A percentile compares a stretch with the other conserved stretches of the same genome.
phyloP scores from a whole-genome alignment of 352 stramenopile species.

The Phytophthora fragariae region DNA sequence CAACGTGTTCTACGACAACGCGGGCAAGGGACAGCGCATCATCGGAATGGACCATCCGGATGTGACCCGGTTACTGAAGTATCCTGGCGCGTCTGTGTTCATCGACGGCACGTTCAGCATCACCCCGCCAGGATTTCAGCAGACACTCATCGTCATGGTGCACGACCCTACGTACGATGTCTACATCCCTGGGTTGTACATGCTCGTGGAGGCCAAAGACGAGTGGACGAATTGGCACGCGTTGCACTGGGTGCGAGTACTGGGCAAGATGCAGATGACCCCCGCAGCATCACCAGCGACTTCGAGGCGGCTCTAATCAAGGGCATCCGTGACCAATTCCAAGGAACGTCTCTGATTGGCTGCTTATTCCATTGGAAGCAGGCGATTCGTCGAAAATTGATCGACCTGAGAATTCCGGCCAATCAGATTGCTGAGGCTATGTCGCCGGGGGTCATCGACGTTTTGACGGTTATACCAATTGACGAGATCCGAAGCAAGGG shows the following conservation, averaged over 20 bases:
- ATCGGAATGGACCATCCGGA: slow-evolving; percentile 6
- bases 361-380: slow-evolving; percentile 18
- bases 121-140: not conserved
- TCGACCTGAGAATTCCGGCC: not conserved
- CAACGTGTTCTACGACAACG: slow-evolving; percentile 3
- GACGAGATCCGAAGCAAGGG: slow-evolving; percentile 8
- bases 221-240: slow-evolving; percentile 17
- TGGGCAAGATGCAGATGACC: slow-evolving; percentile 17
- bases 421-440: slow-evolving; percentile 15
- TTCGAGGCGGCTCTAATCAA: slow-evolving; percentile 7
- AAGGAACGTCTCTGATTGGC: not conserved
- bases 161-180: slow-evolving; percentile 12
- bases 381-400: slow-evolving; percentile 6
- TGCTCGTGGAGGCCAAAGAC: slow-evolving; percentile 6
- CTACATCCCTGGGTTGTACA: not conserved
- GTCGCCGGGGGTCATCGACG: slow-evolving; percentile 2
- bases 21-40: slow-evolving; percentile 2
- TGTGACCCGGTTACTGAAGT: slow-evolving; percentile 3
- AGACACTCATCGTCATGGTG: not conserved
- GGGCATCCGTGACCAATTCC: not conserved
- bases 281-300: slow-evolving; percentile 2
- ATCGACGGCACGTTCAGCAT: slow-evolving; percentile 10
- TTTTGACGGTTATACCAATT: slow-evolving; percentile 16
- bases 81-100: slow-evolving; percentile 7
- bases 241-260: slow-evolving; percentile 4